Evolutionary conservation across 2,329 filamentous ascomycete species (phyloP).

Genomic region (Alternaria gaisen): DNA sequence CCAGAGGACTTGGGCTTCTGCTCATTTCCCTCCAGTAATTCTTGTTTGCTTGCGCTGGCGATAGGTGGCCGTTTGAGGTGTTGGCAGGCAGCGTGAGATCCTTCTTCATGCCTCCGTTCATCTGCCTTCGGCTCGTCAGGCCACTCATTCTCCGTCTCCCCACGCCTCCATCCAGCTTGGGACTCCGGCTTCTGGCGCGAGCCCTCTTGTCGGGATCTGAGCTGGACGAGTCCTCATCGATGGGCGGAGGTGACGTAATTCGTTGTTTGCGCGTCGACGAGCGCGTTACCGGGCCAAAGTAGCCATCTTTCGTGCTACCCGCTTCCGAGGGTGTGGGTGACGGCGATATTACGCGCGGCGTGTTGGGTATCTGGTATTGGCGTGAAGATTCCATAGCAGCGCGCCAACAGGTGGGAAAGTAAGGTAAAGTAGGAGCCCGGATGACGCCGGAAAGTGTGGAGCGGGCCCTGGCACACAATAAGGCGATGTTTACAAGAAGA

Average conservation of each 20-base stretch:
- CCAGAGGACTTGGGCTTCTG: slow-evolving; percentile 89
- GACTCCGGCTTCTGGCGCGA: slow-evolving; percentile 70
- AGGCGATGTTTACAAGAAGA: slow-evolving; percentile 37
- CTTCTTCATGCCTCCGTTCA: slow-evolving; percentile 45
- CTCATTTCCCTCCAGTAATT: slow-evolving; percentile 89
- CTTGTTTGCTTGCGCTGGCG: slow-evolving; percentile 69
- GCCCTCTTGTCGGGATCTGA: slow-evolving; percentile 66
- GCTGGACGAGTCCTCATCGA: slow-evolving; percentile 69
- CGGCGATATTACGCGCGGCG: slow-evolving; percentile 88
- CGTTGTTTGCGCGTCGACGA: slow-evolving; percentile 71
- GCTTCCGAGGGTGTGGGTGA: slow-evolving; percentile 68
- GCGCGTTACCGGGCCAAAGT: slow-evolving; percentile 79
- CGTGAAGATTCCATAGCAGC: slow-evolving; percentile 57
- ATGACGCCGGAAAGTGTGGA: slow-evolving; percentile 65
- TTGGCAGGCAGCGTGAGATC: slow-evolving; percentile 54
- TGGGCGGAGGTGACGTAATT: slow-evolving; percentile 65
- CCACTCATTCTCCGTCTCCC: slow-evolving; percentile 58
- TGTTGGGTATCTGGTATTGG: slow-evolving; percentile 72
- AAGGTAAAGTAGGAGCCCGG: slow-evolving; percentile 65
- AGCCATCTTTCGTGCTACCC: slow-evolving; percentile 62
- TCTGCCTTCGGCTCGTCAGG: slow-evolving; percentile 60
- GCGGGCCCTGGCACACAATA: slow-evolving; percentile 36
- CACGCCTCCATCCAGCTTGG: slow-evolving; percentile 57
- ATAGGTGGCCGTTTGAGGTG: slow-evolving; percentile 72
- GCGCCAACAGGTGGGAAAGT: slow-evolving; percentile 58